These are phyloP conservation scores for Rhodotorula sp. DNA, from an alignment of 1,284 basidiomycete genomes.

Conservation along the genomic window DNA sequence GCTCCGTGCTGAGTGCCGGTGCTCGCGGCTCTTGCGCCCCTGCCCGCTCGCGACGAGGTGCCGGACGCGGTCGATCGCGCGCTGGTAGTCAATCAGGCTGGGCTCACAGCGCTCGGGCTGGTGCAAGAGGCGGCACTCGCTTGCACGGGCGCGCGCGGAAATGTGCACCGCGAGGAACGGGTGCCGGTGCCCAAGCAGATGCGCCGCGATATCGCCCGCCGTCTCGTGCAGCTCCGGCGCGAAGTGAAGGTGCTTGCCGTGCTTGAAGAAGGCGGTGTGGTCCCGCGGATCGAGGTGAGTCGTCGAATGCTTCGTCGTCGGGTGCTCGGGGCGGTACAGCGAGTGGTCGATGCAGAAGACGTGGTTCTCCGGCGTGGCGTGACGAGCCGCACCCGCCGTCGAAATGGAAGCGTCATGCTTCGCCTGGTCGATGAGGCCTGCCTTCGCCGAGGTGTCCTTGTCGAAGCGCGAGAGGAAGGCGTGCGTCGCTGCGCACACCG, in stretches of 20 bases:
- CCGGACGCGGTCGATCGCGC: constrained; percentile 33
- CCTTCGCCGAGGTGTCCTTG: constrained; percentile 30
- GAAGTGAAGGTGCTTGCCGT: constrained; percentile 38
- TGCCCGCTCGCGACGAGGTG: constrained; percentile 22
- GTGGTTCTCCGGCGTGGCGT: constrained; percentile 36
- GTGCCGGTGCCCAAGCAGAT: constrained; percentile 31
- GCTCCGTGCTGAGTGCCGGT: constrained; percentile 33
- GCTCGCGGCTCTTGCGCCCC: constrained; percentile 31
- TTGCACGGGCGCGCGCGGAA: constrained; percentile 20
- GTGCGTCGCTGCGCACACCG: constrained; percentile 16
- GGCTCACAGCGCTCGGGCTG: constrained; percentile 21
- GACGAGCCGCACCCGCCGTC: not conserved
- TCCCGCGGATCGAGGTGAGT: constrained; percentile 40
- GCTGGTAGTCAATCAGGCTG: constrained; percentile 26
- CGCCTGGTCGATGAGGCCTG: constrained; percentile 37
- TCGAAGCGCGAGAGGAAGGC: constrained; percentile 37
- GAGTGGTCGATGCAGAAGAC: constrained; percentile 42
- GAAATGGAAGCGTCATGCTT: constrained; percentile 31
- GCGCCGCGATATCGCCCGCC: constrained; percentile 33
- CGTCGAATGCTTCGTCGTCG: constrained; percentile 25
- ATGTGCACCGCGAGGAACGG: constrained; percentile 40
- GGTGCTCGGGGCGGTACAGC: constrained; percentile 36
- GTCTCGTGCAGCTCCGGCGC: constrained; percentile 33
- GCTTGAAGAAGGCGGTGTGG: constrained; percentile 38
- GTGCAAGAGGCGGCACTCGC: constrained; percentile 27